Evolutionary conservation across 1,284 basidiomycete species (phyloP).

Genomic region (Dichomitus squalens): DNA sequence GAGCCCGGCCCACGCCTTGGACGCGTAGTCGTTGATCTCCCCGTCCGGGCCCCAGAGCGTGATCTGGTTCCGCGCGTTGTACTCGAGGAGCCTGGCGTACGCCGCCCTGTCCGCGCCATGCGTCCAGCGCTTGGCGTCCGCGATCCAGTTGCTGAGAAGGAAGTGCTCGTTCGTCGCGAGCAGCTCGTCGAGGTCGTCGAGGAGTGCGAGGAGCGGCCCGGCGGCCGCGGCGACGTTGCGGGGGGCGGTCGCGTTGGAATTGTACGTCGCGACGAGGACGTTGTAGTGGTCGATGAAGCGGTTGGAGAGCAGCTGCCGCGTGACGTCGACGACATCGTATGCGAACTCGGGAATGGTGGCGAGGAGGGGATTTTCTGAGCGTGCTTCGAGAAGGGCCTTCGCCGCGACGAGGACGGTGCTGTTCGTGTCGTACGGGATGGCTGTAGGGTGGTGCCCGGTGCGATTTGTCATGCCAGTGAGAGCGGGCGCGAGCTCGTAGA

Average conservation of each 20-base stretch:
- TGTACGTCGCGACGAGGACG: constrained; percentile 35
- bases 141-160: constrained; percentile 41
- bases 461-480: constrained; percentile 38
- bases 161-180: constrained; percentile 40
- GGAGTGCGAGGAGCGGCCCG: constrained; percentile 33
- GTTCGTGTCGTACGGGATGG: constrained; percentile 42
- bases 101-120: constrained; percentile 27
- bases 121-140: constrained; percentile 37
- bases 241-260: constrained; percentile 23
- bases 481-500: constrained; percentile 39
- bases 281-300: constrained; percentile 40
- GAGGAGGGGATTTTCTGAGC: constrained; percentile 25
- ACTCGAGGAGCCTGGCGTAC: constrained; percentile 42
- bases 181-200: constrained; percentile 40
- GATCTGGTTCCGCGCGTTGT: constrained; percentile 47
- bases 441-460: constrained; percentile 38
- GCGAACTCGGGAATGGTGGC: constrained; percentile 37
- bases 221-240: constrained; percentile 28
- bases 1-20: constrained; percentile 48
- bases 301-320: constrained; percentile 45
- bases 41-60: constrained; percentile 48
- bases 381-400: constrained; percentile 36
- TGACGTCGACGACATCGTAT: constrained; percentile 45
- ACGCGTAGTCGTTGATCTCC: constrained; percentile 47
- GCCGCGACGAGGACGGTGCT: constrained; percentile 40